Base-by-base conservation (phyloP, 257 asterid genomes). In the Linderniella brevidens region DNA sequence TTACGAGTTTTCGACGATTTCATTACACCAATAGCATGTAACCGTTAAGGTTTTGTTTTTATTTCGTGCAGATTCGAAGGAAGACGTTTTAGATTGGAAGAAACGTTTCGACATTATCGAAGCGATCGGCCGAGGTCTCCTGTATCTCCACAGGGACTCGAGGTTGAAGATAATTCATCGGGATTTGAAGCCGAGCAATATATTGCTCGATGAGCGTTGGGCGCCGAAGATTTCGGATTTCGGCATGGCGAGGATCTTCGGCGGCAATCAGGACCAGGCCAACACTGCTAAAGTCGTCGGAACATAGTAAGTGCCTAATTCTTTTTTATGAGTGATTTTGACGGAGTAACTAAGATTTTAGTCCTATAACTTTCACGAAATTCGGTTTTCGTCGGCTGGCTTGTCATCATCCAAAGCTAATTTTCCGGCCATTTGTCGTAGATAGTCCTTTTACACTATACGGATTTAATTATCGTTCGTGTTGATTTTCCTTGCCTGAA, bases 71-170 rank as follows among this genome's bases (percentile, higher is more conserved):
- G 13, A 47, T 42, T 41, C 52, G 19, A 16, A 62, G 11, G 43
- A 56, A 10, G 18, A 36, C 19, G 9, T 58, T 14, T 41, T 65
- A 1, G 52, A 63, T 37, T 64, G 66, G 66, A 35, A 17, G n/a
- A 61, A 44, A 13, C 63, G 73, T 4, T 54, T 45, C 19, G 49
- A 20, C 1, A 66, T 70, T 2, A 59, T 70, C 0, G 52, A 59
- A 32, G 73, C 68, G 8, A 63, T 66, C 40, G 70, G 63, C 6
- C 59, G 70, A 49, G 77, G 73, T 37, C 57, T 70, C 47, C 49
- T 59, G 8, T 70, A 66, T 61, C 77, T 66, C 9, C 77, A 70
- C 45, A 19, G 67, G 18, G 70, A 66, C 25, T 70, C 73, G 0
- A 35, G 70, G 37, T 19, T 70, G 37, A 65, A 48, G 41, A 62